Evolutionary conservation across 306 rosid genomes (phyloP), one percentile per base, ranked within the genome.

Genomic region (Castanea mollissima): DNA sequence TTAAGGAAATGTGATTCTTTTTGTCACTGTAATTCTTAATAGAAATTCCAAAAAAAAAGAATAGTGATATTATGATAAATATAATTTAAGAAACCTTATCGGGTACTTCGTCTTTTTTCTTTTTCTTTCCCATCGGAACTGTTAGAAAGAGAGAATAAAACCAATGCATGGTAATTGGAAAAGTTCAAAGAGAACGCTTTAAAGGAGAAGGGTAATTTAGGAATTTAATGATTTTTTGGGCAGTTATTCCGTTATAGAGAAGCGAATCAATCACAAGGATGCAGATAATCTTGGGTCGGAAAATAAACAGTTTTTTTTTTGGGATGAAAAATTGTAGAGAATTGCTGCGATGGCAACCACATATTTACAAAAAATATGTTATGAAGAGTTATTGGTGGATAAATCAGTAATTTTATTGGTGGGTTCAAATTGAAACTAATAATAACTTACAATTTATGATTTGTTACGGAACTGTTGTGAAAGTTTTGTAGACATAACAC

Each of bases 71-170:
- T 72, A 10, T 31, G 7, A 29, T 23, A 15, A 23, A 9, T 20
- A 49, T 14, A 64, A 64, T 11, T 34, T 18, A 76, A 7, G 29
- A 19, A 7, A 55, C 73, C 82, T 81, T 81, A 89, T 86, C 83
- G 46, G 69, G 32, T 68, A 78, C 78, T 7, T 79, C 69, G 2
- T 69, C 84, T 57, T 25, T 79, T 69, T 85, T 83, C 77, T 83
- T 80, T 84, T 79, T 81, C 83, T 87, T 90, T 8, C 85, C 95
- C 95, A 90, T 90, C 71, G 75, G 55, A 74, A 56, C 52, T 13
- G 68, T 63, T 20, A 16, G 69, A 52, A 38, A 18, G 3, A 4
- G 2, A 9, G 3, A 38, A 38, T 10, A 23, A 73, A 46, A 27
- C 9, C 2, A 20, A 35, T 56, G 64, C 15, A 19, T 21, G 74